Evolutionary conservation across 768 basidiomycete species (phyloP).

Genomic region (Tricholoma matsutake): DNA sequence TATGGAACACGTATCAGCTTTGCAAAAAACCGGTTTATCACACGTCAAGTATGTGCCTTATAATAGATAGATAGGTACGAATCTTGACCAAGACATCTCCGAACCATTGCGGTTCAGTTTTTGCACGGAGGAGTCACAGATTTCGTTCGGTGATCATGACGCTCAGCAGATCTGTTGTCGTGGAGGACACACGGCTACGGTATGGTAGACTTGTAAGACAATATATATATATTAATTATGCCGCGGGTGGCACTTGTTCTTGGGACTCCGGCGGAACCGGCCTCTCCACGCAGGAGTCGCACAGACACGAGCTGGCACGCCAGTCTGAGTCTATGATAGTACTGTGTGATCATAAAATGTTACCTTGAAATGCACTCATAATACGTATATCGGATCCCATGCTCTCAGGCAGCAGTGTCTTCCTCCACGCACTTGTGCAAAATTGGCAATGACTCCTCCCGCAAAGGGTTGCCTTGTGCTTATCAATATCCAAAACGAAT

Average conservation of each 20-base stretch:
- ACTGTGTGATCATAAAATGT: no score
- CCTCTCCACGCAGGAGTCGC: no score
- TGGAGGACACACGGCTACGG: neutral
- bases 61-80: neutral
- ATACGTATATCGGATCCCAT: neutral
- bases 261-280: no score
- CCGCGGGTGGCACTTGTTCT: no score
- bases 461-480: slow-evolving; percentile 20
- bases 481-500: slow-evolving; percentile 28
- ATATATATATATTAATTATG: no score
- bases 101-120: neutral
- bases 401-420: no score
- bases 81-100: neutral
- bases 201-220: neutral
- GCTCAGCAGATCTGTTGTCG: neutral
- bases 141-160: neutral
- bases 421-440: neutral
- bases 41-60: neutral
- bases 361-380: no score
- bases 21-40: neutral
- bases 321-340: no score
- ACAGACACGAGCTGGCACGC: no score
- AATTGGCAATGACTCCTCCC: neutral
- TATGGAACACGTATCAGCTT: neutral
- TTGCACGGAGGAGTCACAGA: neutral